A percentile compares a stretch with the other conserved stretches of the same genome.
These are phyloP conservation scores for Pugionium cornutum DNA, from an alignment of 345 rosid genomes.

Conservation along the genomic window DNA sequence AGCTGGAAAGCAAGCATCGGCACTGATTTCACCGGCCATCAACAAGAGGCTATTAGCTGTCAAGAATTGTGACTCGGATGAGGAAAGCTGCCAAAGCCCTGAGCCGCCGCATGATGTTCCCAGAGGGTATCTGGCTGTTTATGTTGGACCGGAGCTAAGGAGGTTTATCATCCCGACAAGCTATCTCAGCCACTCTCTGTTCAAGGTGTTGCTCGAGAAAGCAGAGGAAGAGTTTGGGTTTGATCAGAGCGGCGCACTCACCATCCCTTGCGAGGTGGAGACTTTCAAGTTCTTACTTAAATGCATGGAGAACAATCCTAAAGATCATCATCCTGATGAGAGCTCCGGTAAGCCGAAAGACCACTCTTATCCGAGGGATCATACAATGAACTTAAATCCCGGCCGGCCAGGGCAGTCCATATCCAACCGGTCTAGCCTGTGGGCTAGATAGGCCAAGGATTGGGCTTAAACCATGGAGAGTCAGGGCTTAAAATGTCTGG, in stretches of 20 bases:
- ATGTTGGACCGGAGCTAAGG: conserved; percentile 86
- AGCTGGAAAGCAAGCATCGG: conserved; percentile 33
- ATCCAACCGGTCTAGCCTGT: not conserved
- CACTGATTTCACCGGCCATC: conserved; percentile 47
- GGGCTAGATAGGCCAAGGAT: not conserved
- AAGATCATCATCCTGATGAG: conserved; percentile 47
- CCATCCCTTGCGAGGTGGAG: conserved; percentile 94
- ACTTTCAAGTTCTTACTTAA: conserved; percentile 84
- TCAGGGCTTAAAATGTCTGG: not conserved
- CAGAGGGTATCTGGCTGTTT: conserved; percentile 85
- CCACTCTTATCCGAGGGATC: conserved; percentile 3
- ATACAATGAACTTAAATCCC: not conserved
- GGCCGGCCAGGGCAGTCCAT: not conserved
- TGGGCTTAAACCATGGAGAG: not conserved
- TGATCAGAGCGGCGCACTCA: conserved; percentile 80
- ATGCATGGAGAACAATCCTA: conserved; percentile 70
- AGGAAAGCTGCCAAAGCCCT: conserved; percentile 74
- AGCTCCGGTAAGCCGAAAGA: conserved; percentile 31
- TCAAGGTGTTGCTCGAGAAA: conserved; percentile 84
- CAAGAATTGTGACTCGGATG: conserved; percentile 69
- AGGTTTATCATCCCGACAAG: conserved; percentile 89
- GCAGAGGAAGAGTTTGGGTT: conserved; percentile 93
- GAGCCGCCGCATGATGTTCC: conserved; percentile 82
- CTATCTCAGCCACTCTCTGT: conserved; percentile 82
- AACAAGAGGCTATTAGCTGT: conserved; percentile 55